Conservation (phyloP, 768 basidiomycete genomes). For the Austroboletus festivus region DNA sequence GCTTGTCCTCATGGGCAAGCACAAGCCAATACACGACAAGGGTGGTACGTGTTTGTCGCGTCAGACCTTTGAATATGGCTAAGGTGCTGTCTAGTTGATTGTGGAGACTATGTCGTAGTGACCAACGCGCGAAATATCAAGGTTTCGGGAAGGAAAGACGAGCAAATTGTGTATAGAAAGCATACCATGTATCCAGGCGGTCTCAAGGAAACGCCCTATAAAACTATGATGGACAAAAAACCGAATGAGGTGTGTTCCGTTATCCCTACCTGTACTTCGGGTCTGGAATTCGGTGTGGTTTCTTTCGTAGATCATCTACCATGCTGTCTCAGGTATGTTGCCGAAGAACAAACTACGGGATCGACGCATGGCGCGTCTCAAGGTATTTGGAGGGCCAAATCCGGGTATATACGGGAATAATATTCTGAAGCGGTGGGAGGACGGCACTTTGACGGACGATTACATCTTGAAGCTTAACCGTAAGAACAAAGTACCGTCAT, state of each 20-base stretch:
- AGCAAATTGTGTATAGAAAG: constrained; percentile 83
- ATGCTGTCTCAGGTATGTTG: constrained; percentile 97
- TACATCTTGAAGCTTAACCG: constrained; percentile 27
- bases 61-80: neutral
- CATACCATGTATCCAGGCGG: constrained; percentile 94
- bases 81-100: constrained; percentile 65
- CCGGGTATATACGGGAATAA: constrained; percentile 77
- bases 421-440: constrained; percentile 80
- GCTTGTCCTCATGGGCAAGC: constrained; percentile 96
- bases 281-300: neutral
- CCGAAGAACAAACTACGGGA: constrained; percentile 97
- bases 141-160: constrained; percentile 85
- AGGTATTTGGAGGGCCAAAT: constrained; percentile 79
- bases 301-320: constrained; percentile 75
- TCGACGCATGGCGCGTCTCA: constrained; percentile 79
- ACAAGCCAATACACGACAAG: constrained; percentile 96
- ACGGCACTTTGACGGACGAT: constrained; percentile 59
- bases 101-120: constrained; percentile 96
- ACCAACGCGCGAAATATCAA: constrained; percentile 82
- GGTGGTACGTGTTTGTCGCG: constrained; percentile 51
- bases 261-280: neutral
- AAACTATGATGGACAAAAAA: constrained; percentile 76
- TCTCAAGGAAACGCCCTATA: constrained; percentile 85
- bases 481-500: constrained; percentile 17
- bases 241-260: constrained; percentile 76